Evolutionary conservation across 176 grass and related monocot species (phyloP).

Genomic region (Musa itinerans): DNA sequence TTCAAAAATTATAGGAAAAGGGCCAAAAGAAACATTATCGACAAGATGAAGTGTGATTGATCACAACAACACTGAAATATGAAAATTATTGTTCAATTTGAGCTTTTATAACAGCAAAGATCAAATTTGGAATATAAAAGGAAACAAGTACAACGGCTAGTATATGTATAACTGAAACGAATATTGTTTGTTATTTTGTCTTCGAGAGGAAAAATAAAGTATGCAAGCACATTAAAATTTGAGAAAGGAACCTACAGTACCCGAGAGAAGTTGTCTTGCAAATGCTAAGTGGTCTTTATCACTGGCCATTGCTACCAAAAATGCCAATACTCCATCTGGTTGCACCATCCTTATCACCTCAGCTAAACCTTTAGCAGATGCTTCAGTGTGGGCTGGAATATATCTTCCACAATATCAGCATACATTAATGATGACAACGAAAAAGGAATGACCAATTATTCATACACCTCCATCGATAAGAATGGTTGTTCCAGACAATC

Average conservation of each 20-base stretch:
- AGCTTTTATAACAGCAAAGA: too few species aligned
- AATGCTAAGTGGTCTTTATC: constrained; percentile 80
- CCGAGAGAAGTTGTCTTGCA: constrained; percentile 61
- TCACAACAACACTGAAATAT: too few species aligned
- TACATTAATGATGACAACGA: background rate
- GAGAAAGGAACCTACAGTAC: constrained; percentile 8
- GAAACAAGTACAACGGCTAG: too few species aligned
- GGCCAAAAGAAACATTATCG: too few species aligned
- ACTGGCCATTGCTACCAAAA: constrained; percentile 75
- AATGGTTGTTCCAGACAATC: constrained; percentile 32
- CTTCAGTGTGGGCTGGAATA: constrained; percentile 72
- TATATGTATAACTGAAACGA: too few species aligned
- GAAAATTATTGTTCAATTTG: too few species aligned
- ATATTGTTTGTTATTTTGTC: too few species aligned
- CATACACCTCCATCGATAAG: constrained; percentile 64
- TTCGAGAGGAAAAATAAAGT: background rate
- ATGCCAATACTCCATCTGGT: constrained; percentile 38
- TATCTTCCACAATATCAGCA: constrained; percentile 11
- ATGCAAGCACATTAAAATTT: background rate
- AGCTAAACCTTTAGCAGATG: constrained; percentile 65
- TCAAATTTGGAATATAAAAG: too few species aligned
- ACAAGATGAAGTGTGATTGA: too few species aligned
- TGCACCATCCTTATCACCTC: constrained; percentile 46
- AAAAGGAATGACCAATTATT: background rate
- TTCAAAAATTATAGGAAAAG: background rate